Base-by-base conservation (phyloP, 257 asterid genomes). In the Osmanthus fragrans region DNA sequence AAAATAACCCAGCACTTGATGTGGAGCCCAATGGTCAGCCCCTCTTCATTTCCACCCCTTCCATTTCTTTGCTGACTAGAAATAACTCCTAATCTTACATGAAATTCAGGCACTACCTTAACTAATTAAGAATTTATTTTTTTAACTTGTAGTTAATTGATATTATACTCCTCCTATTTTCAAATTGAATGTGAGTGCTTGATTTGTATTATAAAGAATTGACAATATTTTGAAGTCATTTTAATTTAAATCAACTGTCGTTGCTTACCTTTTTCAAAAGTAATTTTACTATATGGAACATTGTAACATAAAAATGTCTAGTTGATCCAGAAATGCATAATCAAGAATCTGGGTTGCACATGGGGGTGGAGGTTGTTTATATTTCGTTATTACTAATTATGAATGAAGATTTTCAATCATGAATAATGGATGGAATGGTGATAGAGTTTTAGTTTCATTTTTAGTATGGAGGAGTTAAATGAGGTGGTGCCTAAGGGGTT, bases 401-500 rank as follows among this genome's bases (percentile, higher is more conserved):
- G 45, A 27, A 33, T 68, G 73, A 29, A 27, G 54, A 71, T 19
- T 45, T 18, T 73, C 29, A 11, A 47, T 15, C 63, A 32, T 82
- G 78, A 58, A 66, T 73, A 54, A 25, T 79, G 74, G 40, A 40
- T 47, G 72, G 39, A 75, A 81, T 81, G 63, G 5, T 75, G 68
- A 7, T 72, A 3, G 25, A 19, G 65, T n/a, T 84, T 72, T 29
- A n/a, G 66, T 42, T 18, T 72, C 2, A 21, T 81, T 84, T 80
- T 73, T 85, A 96, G 99, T 70, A 82, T 82, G 89, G 91, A 88
- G 77, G 97, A 89, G 73, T 88, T 92, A 67, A 85, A 85, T 49
- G 85, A 79, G 72, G 80, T 82, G 76, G 82, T 93, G 74, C 98
- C 98, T 1, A 98, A 93, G 85, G 99, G 99, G 34, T 82, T 92